Evolutionary conservation across 345 rosid genomes (phyloP), one percentile per base, ranked within the genome.

Genomic region (Corchorus olitorius): DNA sequence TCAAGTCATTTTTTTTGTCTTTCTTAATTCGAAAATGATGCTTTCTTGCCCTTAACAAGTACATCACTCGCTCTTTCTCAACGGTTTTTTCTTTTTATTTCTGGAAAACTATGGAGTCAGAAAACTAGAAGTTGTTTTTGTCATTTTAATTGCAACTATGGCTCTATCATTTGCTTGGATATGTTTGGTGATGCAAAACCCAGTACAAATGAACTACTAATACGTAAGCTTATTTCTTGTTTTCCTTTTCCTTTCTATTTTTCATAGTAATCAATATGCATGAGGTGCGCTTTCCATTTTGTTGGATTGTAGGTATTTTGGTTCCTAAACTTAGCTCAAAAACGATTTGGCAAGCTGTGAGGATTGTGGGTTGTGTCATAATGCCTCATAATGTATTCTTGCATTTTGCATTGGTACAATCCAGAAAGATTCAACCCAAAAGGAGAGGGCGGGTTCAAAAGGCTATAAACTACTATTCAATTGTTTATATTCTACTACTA

Each of bases 341-440:
- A 79, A 90, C 98, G 1, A 91, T 95, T 80, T 86, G 92, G 45
- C 99, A 95, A 80, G 99, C 98, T 20, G 99, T 93, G 69, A 98
- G 97, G 27, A 92, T 94, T 55, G 98, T 92, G 63, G 98, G 97
- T 67, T 94, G 97, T 80, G 98, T 93, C 43, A 94, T 94, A 78
- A 94, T 88, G 91, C 98, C 98, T 81, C 98, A 93, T 85, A 94
- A 94, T 69, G 94, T 94, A 45, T 94, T 93, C 81, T 86, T 92
- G 77, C 98, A 94, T 76, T 94, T 97, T 69, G 97, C 98, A 71
- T 87, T 94, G 86, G 98, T 94, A 64, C 98, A 93, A 73, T 94
- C 99, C 0, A 88, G 99, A 83, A 83, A 90, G 78, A 73, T 93
- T 60, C 91, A 94, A 80, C 91, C 92, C 45, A 89, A 83, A 76